Evolutionary conservation across 164 flowering plant genomes (phyloP).

Genomic region (Stephania cephalantha): DNA sequence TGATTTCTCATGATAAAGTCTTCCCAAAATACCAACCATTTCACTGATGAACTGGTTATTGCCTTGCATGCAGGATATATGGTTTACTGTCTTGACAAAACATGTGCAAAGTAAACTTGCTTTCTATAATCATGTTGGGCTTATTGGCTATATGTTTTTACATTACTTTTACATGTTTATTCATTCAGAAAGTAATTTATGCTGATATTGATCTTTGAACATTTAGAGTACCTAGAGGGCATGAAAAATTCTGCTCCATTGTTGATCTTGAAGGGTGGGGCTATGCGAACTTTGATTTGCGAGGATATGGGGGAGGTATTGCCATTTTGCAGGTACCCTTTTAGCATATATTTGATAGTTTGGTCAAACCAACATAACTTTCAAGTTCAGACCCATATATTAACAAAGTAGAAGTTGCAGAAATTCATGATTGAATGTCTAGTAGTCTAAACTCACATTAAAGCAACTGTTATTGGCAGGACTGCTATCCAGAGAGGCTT

Average conservation of each 20-base stretch:
- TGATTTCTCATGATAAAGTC: too few relatives aligned
- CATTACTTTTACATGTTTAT: too few relatives aligned
- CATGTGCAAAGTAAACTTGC: constrained; percentile 53
- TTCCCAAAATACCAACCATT: background rate
- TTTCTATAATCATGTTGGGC: background rate
- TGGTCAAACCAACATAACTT: too few relatives aligned
- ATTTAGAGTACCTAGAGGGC: constrained; percentile 57
- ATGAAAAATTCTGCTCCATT: constrained; percentile 59
- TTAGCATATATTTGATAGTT: background rate
- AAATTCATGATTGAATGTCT: too few relatives aligned
- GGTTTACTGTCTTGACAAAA: constrained; percentile 52
- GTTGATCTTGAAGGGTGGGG: constrained; percentile 86
- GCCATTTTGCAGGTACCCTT: constrained; percentile 61
- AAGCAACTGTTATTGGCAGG: constrained; percentile 36
- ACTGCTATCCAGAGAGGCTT: constrained; percentile 81
- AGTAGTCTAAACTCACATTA: background rate
- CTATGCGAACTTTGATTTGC: constrained; percentile 58
- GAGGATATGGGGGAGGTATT: constrained; percentile 55
- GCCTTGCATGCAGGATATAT: constrained; percentile 52
- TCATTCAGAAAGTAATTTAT: background rate
- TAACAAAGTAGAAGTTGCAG: too few relatives aligned
- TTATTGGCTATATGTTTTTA: background rate
- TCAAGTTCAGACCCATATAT: too few relatives aligned
- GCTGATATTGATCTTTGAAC: background rate
- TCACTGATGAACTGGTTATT: background rate